Evolutionary conservation across 2,329 filamentous ascomycete species (phyloP).

Genomic region (Stachybotrys echinatus): DNA sequence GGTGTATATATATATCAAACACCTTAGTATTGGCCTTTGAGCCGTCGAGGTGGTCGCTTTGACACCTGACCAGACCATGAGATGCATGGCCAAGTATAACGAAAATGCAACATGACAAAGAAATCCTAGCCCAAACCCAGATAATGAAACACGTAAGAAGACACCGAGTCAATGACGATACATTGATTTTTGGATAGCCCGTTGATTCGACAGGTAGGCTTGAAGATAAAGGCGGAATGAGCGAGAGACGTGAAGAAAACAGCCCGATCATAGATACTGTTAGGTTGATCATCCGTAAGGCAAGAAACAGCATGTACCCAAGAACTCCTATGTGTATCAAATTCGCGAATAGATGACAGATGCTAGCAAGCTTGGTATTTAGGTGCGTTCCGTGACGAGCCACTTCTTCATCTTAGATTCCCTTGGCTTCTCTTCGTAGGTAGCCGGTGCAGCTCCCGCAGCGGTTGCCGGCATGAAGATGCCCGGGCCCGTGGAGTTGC

Average conservation of each 20-base stretch:
- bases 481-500: conserved; percentile 18
- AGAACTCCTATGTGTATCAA: background rate
- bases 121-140: background rate
- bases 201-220: background rate
- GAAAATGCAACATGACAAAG: background rate
- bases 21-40: too few species aligned
- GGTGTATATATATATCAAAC: too few species aligned
- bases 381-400: conserved; percentile 38
- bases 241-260: background rate
- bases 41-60: too few species aligned
- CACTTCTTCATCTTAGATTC: conserved; percentile 40
- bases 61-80: too few species aligned
- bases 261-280: background rate
- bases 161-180: background rate
- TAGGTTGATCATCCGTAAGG: too few species aligned
- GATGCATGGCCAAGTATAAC: background rate
- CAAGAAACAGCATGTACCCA: too few species aligned
- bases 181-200: background rate
- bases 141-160: background rate
- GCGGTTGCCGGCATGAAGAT: conserved; percentile 14
- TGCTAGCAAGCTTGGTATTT: conserved; percentile 10
- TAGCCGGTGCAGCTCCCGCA: conserved; percentile 9
- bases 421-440: conserved; percentile 28
- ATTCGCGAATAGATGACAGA: background rate
- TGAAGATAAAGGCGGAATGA: background rate